Evolutionary conservation across 169 alveolate species (phyloP).

Genomic region (Plasmodium vivax): DNA sequence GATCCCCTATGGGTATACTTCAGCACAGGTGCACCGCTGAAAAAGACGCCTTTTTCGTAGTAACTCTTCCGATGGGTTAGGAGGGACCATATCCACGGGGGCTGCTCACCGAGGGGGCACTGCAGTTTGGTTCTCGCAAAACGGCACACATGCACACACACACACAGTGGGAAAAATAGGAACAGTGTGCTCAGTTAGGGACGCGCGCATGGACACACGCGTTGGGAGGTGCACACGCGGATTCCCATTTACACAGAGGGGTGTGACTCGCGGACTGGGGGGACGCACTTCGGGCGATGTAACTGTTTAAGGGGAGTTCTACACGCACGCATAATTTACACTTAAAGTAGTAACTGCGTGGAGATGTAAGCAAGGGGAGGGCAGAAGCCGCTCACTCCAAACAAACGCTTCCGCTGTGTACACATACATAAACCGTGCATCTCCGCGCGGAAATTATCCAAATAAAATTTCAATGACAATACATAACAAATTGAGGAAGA

Average conservation of each 20-base stretch:
- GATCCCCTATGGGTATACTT: background rate
- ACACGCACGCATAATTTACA: background rate
- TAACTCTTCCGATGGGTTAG: background rate
- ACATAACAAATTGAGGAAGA: slow-evolving; percentile 64
- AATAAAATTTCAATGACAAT: slow-evolving; percentile 60
- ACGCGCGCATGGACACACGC: slow-evolving; percentile 1
- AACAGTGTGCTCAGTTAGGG: background rate
- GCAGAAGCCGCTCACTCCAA: background rate
- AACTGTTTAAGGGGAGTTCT: background rate
- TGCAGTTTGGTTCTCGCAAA: background rate
- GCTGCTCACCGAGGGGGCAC: background rate
- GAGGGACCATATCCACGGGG: background rate
- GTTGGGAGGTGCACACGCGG: background rate
- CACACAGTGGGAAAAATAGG: background rate
- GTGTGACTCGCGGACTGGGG: background rate
- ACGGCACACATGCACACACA: background rate
- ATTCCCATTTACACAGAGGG: background rate
- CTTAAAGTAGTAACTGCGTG: background rate
- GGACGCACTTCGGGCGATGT: background rate
- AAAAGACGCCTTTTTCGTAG: background rate
- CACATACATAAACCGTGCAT: background rate
- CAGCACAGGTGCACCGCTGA: background rate
- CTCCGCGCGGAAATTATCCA: slow-evolving; percentile 23
- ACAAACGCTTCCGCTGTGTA: background rate
- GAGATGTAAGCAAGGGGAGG: background rate